Evolutionary conservation across 495 filamentous ascomycete genomes (phyloP).

Genomic region (Xylaria flabelliformis): DNA sequence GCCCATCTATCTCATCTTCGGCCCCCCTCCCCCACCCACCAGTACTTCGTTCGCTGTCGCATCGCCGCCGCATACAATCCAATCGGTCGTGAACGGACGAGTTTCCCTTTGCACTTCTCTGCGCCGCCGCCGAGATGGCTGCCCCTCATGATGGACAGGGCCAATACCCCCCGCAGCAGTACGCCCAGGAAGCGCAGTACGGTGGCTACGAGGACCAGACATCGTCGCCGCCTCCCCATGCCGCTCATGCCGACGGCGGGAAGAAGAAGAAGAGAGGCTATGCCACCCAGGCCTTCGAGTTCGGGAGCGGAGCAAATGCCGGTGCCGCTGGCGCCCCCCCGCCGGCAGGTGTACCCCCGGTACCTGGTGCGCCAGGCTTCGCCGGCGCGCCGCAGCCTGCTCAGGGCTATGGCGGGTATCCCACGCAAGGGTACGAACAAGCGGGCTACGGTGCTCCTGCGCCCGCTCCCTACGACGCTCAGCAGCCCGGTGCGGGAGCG

Average conservation of each 20-base stretch:
- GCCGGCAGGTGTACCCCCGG: conserved; percentile 34
- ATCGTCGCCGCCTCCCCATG: conserved; percentile 49
- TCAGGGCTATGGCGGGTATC: conserved; percentile 63
- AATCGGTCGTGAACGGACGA: not conserved
- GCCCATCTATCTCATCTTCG: not conserved
- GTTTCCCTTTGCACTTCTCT: conserved; percentile 21
- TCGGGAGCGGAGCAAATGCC: conserved; percentile 88
- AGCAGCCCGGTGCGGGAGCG: conserved; percentile 48
- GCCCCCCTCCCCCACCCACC: conserved; percentile 1
- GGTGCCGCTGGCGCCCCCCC: conserved; percentile 53
- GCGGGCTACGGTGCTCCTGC: conserved; percentile 57
- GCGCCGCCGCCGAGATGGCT: conserved; percentile 53
- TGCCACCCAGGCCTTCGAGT: conserved; percentile 92
- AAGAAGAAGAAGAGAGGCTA: conserved; percentile 90
- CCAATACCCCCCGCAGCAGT: conserved; percentile 70
- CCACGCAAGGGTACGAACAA: conserved; percentile 65
- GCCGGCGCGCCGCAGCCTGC: conserved; percentile 45
- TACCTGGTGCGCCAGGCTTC: conserved; percentile 38
- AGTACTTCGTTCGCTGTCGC: not conserved
- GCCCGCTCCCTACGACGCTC: conserved; percentile 53
- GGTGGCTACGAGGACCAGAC: conserved; percentile 41
- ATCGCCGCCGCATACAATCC: not conserved
- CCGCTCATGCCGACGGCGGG: conserved; percentile 52
- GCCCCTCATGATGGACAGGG: conserved; percentile 63
- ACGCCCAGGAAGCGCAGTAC: conserved; percentile 55